These are phyloP conservation scores for Corchorus capsularis DNA, from an alignment of 345 rosid species.

Conservation along the genomic window DNA sequence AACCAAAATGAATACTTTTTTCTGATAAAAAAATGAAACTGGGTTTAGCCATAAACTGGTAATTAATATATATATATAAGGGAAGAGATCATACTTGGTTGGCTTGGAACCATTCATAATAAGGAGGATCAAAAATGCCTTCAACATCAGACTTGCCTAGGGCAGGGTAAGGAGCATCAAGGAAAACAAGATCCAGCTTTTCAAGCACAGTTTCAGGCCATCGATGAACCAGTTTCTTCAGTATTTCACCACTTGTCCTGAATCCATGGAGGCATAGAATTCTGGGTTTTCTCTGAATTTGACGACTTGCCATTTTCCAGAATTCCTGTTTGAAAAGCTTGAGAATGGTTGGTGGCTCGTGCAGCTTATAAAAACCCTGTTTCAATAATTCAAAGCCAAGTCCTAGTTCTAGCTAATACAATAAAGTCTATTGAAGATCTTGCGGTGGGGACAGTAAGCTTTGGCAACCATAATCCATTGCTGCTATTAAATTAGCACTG, in stretches of 20 bases:
- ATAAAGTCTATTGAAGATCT: neutral
- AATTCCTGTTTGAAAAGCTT: neutral
- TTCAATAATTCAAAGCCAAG: neutral
- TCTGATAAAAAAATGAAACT: neutral
- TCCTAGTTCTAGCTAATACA: neutral
- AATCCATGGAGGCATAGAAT: slow-evolving; percentile 58
- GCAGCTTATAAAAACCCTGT: neutral
- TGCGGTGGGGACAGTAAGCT: neutral
- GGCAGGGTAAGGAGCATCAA: slow-evolving; percentile 49
- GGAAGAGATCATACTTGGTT: slow-evolving; percentile 29
- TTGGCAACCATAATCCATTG: neutral
- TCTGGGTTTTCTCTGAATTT: slow-evolving; percentile 40
- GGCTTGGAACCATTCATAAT: slow-evolving; percentile 53
- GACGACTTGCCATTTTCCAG: slow-evolving; percentile 23
- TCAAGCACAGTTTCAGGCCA: slow-evolving; percentile 48
- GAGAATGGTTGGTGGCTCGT: neutral
- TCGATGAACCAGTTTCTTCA: slow-evolving; percentile 35
- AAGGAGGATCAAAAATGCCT: slow-evolving; percentile 56
- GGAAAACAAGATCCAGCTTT: slow-evolving; percentile 46
- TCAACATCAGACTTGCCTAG: slow-evolving; percentile 42
- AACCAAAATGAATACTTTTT: neutral
- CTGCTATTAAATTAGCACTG: no score
- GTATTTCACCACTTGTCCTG: slow-evolving; percentile 51
- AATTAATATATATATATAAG: no score
- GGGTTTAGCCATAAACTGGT: neutral